Evolutionary conservation across 331 rosid genomes (phyloP).

Genomic region (Erythrophleum ivorense): DNA sequence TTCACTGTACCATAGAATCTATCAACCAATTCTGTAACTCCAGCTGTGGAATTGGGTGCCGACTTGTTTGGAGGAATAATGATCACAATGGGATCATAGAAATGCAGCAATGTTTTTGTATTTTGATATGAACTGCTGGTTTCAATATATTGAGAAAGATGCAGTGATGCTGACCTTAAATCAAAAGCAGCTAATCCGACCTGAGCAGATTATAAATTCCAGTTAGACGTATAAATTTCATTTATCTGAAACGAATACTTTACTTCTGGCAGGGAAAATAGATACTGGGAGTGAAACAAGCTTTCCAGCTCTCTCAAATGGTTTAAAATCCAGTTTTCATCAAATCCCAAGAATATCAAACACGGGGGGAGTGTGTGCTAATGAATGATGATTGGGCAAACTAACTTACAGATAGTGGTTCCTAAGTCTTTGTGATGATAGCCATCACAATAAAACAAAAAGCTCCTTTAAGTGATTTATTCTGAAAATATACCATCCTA

Average conservation of each 20-base stretch:
- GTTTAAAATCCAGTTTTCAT: conserved; percentile 4
- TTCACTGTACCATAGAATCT: conserved; percentile 72
- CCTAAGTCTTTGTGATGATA: conserved; percentile 2
- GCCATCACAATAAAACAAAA: not conserved
- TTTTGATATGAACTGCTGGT: conserved; percentile 94
- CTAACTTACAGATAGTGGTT: not conserved
- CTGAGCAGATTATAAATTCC: conserved; percentile 48
- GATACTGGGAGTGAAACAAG: not conserved
- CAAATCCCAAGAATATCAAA: conserved; percentile 8
- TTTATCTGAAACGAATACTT: conserved; percentile 32
- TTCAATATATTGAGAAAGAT: conserved; percentile 94
- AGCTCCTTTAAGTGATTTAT: conserved; percentile 8
- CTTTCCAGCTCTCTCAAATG: not conserved
- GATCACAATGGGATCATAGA: conserved; percentile 90
- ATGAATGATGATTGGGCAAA: not conserved
- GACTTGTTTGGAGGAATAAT: conserved; percentile 89
- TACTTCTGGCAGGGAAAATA: conserved; percentile 22
- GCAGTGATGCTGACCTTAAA: conserved; percentile 86
- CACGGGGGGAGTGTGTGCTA: not conserved
- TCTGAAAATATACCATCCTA: conserved; percentile 6
- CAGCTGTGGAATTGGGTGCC: conserved; percentile 79
- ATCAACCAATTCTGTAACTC: conserved; percentile 77
- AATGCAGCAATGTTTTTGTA: conserved; percentile 89
- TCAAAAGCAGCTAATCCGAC: conserved; percentile 97
- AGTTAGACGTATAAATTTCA: conserved; percentile 34